Evolutionary conservation across 2,329 filamentous ascomycete genomes (phyloP), one percentile per base, ranked within the genome.

Genomic region (Venturia carpophila): DNA sequence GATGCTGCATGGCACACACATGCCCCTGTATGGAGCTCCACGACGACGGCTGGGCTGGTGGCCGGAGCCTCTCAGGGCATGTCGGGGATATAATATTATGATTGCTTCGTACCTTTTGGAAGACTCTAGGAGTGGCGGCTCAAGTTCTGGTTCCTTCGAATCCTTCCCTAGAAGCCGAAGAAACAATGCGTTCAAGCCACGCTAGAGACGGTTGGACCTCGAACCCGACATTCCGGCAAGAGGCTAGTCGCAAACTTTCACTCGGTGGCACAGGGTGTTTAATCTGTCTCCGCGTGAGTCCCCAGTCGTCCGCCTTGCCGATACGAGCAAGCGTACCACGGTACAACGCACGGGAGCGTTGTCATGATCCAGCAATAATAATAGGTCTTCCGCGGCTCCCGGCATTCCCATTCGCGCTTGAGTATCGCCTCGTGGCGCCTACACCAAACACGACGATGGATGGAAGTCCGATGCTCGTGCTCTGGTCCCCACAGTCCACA

Each of bases 261-360:
- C 49, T 34, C 34, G 5, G 49, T 56, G 2, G 49, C 49, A 56
- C 49, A 34, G 49, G 17, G n/a, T 17, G 21, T 19, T 34, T n/a
- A 49, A 27, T 37, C n/a, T 37, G 30, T 34, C 52, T 56, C 27
- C 52, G 27, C 30, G 47, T 30, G 21, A 3, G 27, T 52, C 52
- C 52, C 52, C 52, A 39, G 52, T 58, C 27, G 2, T 58, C 37
- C 52, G 52, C 52, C 52, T 58, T 58, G 52, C 52, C 52, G 11
- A 58, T 39, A 10, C 19, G 17, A 58, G 52, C 52, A 58, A 58
- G 52, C 30, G 52, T 58, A 19, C 52, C 27, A 58, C 1, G 19
- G 52, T n/a, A 34, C 4, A 27, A 34, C 52, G 27, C 52, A 34
- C 52, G 52, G 52, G 37, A 37, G 13, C 52, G 37, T n/a, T 37